Conservation (phyloP, 331 rosid genomes). For the Pyracantha coccinea region DNA sequence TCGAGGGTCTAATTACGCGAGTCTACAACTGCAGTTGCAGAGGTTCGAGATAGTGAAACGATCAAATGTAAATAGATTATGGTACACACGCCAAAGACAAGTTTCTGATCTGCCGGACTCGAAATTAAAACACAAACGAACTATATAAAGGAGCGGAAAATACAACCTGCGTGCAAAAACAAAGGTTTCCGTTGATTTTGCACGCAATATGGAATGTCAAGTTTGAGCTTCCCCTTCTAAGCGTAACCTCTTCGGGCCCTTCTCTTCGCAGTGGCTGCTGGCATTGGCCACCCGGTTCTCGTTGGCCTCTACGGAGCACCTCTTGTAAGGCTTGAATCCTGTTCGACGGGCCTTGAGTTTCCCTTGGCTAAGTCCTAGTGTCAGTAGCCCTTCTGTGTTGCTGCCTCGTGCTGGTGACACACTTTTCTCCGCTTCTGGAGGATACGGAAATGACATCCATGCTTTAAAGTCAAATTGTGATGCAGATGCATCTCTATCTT, state of each 20-base stretch:
- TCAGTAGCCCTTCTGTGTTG: slow-evolving; percentile 41
- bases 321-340: slow-evolving; percentile 96
- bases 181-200: slow-evolving; percentile 46
- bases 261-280: slow-evolving; percentile 63
- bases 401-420: slow-evolving; percentile 19
- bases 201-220: slow-evolving; percentile 38
- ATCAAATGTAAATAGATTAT: slow-evolving; percentile 35
- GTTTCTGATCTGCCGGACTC: slow-evolving; percentile 48
- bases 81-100: slow-evolving; percentile 54
- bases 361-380: slow-evolving; percentile 65
- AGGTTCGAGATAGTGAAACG: slow-evolving; percentile 31
- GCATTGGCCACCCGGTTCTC: slow-evolving; percentile 45
- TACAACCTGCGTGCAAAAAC: slow-evolving; percentile 31
- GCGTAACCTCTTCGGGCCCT: slow-evolving; percentile 64
- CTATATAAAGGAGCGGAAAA: slow-evolving; percentile 6
- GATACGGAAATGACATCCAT: slow-evolving; percentile 25
- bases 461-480: slow-evolving; percentile 32
- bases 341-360: slow-evolving; percentile 61
- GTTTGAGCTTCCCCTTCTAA: slow-evolving; percentile 53
- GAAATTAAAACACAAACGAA: slow-evolving; percentile 21
- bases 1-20: slow-evolving; percentile 32
- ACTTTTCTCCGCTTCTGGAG: slow-evolving; percentile 18
- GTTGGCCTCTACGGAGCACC: slow-evolving; percentile 77
- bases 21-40: slow-evolving; percentile 37
- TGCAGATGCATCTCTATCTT: slow-evolving; percentile 9